A percentile compares a stretch with the other conserved stretches of the same genome.
Conservation (phyloP, 768 basidiomycete genomes). For the Tephrocybe sp. region DNA sequence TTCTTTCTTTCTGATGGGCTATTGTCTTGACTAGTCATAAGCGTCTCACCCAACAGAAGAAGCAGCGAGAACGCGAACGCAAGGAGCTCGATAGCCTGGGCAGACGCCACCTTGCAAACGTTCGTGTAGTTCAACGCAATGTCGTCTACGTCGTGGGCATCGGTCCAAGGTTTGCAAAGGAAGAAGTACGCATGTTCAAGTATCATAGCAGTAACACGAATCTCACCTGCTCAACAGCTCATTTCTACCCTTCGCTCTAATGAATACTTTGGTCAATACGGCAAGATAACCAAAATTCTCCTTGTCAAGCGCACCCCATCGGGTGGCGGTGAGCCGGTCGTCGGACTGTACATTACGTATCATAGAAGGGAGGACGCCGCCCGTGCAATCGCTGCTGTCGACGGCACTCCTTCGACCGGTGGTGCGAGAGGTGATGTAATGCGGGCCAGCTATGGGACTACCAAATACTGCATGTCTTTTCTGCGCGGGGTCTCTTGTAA, state of each 20-base stretch:
- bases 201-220: slow-evolving; percentile 1
- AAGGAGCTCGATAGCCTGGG: slow-evolving; percentile 90
- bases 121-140: slow-evolving; percentile 95
- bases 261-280: slow-evolving; percentile 98
- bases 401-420: slow-evolving; percentile 88
- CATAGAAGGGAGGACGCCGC: slow-evolving; percentile 93
- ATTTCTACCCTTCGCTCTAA: slow-evolving; percentile 80
- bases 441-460: slow-evolving; percentile 94
- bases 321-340: slow-evolving; percentile 68
- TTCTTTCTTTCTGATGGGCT: slow-evolving; percentile 14
- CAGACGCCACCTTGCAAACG: slow-evolving; percentile 85
- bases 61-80: slow-evolving; percentile 89
- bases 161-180: slow-evolving; percentile 90
- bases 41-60: slow-evolving; percentile 93
- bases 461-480: slow-evolving; percentile 97
- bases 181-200: slow-evolving; percentile 68
- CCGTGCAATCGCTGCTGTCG: slow-evolving; percentile 88
- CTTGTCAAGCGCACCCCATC: slow-evolving; percentile 86
- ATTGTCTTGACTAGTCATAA: slow-evolving; percentile 64
- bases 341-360: slow-evolving; percentile 97
- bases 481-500: slow-evolving; percentile 82
- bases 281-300: slow-evolving; percentile 94
- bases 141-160: slow-evolving; percentile 97
- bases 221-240: slow-evolving; percentile 6
- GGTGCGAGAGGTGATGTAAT: slow-evolving; percentile 81